phyloP scores from a whole-genome alignment of 257 asterid species.

The Datura wrightii region DNA sequence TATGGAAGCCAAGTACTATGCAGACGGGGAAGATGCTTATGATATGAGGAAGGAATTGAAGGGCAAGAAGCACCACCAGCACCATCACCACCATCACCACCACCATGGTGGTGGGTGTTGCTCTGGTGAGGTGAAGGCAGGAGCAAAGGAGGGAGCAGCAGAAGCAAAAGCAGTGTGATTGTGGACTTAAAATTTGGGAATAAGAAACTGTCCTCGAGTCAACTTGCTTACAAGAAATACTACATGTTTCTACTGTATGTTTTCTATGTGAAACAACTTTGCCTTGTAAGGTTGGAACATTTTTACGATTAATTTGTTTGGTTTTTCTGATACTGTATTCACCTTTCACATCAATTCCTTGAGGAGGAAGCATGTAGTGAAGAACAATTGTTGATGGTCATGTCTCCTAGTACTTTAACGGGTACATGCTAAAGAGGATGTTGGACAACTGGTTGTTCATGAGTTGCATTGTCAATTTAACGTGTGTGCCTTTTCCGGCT shows the following conservation, averaged over 20 bases:
- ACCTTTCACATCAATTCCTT: background rate
- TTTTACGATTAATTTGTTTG: background rate
- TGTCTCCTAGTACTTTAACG: background rate
- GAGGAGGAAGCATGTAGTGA: background rate
- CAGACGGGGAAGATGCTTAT: conserved; percentile 99
- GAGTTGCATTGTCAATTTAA: background rate
- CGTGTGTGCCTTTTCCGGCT: background rate
- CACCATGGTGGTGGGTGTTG: conserved; percentile 93
- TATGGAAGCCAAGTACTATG: conserved; percentile 92
- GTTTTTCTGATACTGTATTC: background rate
- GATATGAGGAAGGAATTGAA: conserved; percentile 94
- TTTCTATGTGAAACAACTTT: conserved; percentile 2
- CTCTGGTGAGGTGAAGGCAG: conserved; percentile 61
- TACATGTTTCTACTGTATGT: background rate
- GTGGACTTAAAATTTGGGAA: conserved; percentile 9
- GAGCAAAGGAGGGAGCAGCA: conserved; percentile 48
- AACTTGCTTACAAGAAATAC: background rate
- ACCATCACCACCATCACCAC: conserved; percentile 71
- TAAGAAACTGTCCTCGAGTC: background rate
- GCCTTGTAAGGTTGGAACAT: background rate
- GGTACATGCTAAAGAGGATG: background rate
- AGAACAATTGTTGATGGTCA: background rate
- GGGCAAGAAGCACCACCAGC: conserved; percentile 69
- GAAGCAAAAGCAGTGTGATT: conserved; percentile 49
- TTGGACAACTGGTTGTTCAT: background rate